Percentiles rank a stretch among this genome's conserved stretches.
These are phyloP conservation scores for Dactylellina cionopaga DNA, from an alignment of 2,329 filamentous ascomycete genomes.

Conservation along the genomic window DNA sequence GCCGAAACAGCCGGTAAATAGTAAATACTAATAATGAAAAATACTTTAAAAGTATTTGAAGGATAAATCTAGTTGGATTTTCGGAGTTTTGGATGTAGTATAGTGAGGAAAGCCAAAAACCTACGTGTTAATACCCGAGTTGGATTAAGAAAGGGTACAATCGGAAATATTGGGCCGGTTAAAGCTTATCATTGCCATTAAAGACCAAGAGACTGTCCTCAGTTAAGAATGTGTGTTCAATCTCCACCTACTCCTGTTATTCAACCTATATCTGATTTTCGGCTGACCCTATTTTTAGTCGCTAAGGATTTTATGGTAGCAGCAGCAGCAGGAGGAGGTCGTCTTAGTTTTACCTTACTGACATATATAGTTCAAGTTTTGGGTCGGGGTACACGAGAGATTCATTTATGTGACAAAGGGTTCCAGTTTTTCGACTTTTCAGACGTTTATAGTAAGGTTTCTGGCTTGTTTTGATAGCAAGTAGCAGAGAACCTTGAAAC, in stretches of 20 bases:
- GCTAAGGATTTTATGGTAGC: constrained; percentile 7
- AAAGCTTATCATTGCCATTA: background rate
- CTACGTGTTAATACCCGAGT: too few relatives aligned
- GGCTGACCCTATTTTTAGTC: background rate
- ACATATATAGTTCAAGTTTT: background rate
- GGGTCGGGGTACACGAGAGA: background rate
- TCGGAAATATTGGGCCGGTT: background rate
- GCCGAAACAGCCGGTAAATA: too few relatives aligned
- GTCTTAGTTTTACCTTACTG: background rate
- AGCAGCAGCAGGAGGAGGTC: background rate
- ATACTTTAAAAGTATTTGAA: too few relatives aligned
- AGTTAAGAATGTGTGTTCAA: constrained; percentile 4
- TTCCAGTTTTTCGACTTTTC: constrained; percentile 8
- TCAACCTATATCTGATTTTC: background rate
- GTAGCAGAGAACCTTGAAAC: background rate
- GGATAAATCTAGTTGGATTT: too few relatives aligned
- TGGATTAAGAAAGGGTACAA: too few relatives aligned
- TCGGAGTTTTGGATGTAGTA: too few relatives aligned
- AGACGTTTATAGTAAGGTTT: constrained; percentile 2
- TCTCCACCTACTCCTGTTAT: background rate
- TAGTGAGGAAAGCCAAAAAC: too few relatives aligned
- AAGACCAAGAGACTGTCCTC: background rate
- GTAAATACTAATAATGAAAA: too few relatives aligned
- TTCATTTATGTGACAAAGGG: background rate
- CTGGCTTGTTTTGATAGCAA: too few relatives aligned